Conservation (phyloP, 306 rosid genomes). For the Rosa rugosa region DNA sequence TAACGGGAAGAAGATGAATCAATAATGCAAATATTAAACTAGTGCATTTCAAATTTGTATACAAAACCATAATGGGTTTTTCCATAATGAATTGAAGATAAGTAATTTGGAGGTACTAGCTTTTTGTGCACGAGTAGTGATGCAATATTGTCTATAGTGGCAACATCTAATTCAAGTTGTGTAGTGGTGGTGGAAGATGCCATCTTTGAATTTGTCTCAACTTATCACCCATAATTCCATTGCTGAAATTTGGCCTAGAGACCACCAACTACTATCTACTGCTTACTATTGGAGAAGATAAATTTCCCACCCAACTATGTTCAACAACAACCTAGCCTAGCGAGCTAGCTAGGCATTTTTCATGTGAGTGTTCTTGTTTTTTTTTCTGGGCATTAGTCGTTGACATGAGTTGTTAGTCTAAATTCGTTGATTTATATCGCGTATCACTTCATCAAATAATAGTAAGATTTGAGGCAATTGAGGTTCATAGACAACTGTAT, state of each 20-base stretch:
- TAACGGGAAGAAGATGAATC: not conserved
- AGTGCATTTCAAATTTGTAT: slow-evolving; percentile 6
- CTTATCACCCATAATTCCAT: slow-evolving; percentile 3
- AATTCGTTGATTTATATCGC: too few relatives aligned
- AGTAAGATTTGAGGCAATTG: too few relatives aligned
- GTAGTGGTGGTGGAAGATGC: slow-evolving; percentile 6
- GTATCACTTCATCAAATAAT: too few relatives aligned
- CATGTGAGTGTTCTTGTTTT: not conserved
- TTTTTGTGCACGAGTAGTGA: not conserved
- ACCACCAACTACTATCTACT: slow-evolving; percentile 18
- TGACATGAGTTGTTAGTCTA: not conserved
- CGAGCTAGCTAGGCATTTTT: not conserved
- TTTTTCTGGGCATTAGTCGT: too few relatives aligned
- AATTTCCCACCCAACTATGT: not conserved
- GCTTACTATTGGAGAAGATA: not conserved
- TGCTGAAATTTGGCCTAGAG: slow-evolving; percentile 8
- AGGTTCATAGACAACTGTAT: not conserved
- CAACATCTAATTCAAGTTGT: not conserved
- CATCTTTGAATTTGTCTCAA: not conserved
- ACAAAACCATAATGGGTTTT: not conserved
- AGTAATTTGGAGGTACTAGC: not conserved
- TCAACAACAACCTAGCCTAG: not conserved
- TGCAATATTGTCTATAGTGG: slow-evolving; percentile 1
- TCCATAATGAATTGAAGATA: not conserved
- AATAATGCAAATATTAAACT: not conserved